phyloP scores from a whole-genome alignment of 1,139 yeast species.

The Taphrina deformans region DNA sequence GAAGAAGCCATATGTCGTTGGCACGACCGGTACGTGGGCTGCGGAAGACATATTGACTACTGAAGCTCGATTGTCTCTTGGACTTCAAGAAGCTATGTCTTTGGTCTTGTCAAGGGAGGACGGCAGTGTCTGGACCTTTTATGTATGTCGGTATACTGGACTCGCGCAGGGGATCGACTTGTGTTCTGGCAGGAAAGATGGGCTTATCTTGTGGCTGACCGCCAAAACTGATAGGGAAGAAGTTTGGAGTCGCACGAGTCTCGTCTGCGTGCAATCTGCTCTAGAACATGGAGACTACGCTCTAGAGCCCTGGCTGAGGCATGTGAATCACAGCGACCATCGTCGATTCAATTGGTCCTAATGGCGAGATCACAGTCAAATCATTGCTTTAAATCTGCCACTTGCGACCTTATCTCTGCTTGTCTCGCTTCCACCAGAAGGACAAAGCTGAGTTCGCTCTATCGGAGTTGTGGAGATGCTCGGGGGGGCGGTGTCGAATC shows the following conservation, averaged over 20 bases:
- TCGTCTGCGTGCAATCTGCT: neutral
- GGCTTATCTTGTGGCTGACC: slow-evolving; percentile 8
- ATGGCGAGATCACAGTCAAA: neutral
- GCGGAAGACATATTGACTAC: slow-evolving; percentile 2
- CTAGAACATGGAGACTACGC: neutral
- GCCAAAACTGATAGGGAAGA: neutral
- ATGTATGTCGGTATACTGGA: neutral
- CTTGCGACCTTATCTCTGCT: neutral
- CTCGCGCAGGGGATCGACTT: neutral
- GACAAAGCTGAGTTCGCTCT: neutral
- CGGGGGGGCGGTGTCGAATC: neutral
- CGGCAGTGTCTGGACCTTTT: neutral
- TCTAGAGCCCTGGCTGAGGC: neutral
- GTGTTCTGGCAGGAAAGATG: neutral
- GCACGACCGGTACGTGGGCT: neutral
- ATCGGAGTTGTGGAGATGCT: neutral
- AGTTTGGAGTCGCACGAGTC: neutral
- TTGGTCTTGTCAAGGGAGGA: too few species aligned
- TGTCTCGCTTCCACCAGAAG: too few species aligned
- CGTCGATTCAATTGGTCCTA: neutral
- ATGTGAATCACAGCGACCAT: neutral
- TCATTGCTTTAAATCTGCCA: neutral
- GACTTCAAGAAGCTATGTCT: too few species aligned
- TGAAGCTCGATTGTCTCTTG: neutral
- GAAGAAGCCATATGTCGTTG: slow-evolving; percentile 5